phyloP scores from a whole-genome alignment of 345 rosid genomes.

The Moringa oleifera region DNA sequence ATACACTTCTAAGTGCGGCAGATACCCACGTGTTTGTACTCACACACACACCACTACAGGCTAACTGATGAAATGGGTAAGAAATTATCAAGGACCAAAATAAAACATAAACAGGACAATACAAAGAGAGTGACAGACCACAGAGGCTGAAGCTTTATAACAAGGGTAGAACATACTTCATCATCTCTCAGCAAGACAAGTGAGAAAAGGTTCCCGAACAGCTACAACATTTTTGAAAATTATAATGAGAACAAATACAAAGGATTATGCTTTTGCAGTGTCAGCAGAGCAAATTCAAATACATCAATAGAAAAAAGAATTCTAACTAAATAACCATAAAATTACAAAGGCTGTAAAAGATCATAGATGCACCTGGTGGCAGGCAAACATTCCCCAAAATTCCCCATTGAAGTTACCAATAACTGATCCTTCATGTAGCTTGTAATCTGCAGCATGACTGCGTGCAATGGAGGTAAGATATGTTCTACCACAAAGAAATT shows the following conservation, averaged over 20 bases:
- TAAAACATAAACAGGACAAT: too few species aligned
- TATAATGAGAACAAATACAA: neutral
- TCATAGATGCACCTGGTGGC: constrained; percentile 63
- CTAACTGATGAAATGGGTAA: too few species aligned
- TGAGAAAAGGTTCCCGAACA: constrained; percentile 80
- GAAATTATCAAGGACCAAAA: too few species aligned
- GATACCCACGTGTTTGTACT: too few species aligned
- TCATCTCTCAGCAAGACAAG: constrained; percentile 64
- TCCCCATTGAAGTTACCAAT: constrained; percentile 89
- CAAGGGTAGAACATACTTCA: constrained; percentile 31
- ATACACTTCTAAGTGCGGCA: too few species aligned
- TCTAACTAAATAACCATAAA: constrained; percentile 6
- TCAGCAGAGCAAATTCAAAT: neutral
- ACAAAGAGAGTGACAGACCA: too few species aligned
- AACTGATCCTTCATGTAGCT: constrained; percentile 60
- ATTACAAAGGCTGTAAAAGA: constrained; percentile 8
- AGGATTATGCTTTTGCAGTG: neutral
- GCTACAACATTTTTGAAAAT: too few species aligned
- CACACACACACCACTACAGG: too few species aligned
- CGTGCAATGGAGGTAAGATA: constrained; percentile 84
- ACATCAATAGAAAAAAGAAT: constrained; percentile 7
- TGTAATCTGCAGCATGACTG: constrained; percentile 56
- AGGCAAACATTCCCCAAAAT: constrained; percentile 84
- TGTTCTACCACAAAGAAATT: constrained; percentile 40
- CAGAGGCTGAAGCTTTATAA: neutral